Conservation (phyloP, 371 early-diverging fungal species). For the Synchytrium microbalum region DNA sequence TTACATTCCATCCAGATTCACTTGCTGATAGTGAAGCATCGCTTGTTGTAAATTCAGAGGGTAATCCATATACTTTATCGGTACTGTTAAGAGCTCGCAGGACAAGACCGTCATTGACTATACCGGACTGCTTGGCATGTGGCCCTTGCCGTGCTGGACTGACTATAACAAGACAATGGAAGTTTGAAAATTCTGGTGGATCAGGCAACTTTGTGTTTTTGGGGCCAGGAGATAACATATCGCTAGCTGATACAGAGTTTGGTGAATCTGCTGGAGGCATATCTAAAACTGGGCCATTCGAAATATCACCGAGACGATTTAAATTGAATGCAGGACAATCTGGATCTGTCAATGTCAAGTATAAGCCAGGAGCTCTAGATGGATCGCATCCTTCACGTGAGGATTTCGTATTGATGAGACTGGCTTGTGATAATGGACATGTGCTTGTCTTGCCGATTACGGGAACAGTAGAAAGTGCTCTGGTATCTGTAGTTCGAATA, state of each 20-base stretch:
- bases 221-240: conserved; percentile 9
- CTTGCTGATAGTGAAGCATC: conserved; percentile 26
- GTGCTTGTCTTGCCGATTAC: conserved; percentile 25
- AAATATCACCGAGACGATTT: conserved; percentile 28
- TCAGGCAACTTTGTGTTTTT: conserved; percentile 32
- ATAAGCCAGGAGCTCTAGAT: conserved; percentile 10
- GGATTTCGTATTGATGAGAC: conserved; percentile 12
- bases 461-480: conserved; percentile 27
- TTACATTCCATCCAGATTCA: conserved; percentile 32
- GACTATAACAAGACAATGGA: conserved; percentile 20
- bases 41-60: conserved; percentile 28
- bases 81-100: conserved; percentile 22
- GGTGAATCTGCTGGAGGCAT: conserved; percentile 4
- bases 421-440: conserved; percentile 42
- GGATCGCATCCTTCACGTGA: background rate
- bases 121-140: conserved; percentile 31
- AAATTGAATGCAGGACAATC: conserved; percentile 18
- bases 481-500: conserved; percentile 16
- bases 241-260: conserved; percentile 4
- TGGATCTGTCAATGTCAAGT: conserved; percentile 20
- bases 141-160: conserved; percentile 35
- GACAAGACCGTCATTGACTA: conserved; percentile 28
- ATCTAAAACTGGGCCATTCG: conserved; percentile 20
- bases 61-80: conserved; percentile 11
- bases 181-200: conserved; percentile 32